phyloP scores from a whole-genome alignment of 306 rosid species.

The Pterocarpus santalinus region DNA sequence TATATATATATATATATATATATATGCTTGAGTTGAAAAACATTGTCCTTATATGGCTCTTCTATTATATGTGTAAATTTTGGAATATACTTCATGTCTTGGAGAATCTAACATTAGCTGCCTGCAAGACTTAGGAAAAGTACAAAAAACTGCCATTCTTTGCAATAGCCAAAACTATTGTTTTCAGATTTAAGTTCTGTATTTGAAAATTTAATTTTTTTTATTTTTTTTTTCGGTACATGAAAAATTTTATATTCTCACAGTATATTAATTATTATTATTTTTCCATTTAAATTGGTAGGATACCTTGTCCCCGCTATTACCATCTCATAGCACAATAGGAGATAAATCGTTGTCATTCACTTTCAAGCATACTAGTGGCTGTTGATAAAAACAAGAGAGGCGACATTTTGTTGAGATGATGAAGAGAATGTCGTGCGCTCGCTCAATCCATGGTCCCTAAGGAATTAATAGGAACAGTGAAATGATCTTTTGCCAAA shows the following conservation, averaged over 20 bases:
- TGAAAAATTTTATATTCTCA: neutral
- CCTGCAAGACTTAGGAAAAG: conserved; percentile 38
- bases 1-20: neutral
- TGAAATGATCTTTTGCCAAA: conserved; percentile 20
- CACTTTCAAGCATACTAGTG: conserved; percentile 53
- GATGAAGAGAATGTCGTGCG: conserved; percentile 39
- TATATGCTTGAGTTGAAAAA: conserved; percentile 41
- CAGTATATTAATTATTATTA: neutral
- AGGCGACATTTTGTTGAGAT: conserved; percentile 33
- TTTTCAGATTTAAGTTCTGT: conserved; percentile 20
- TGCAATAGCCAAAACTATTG: conserved; percentile 43
- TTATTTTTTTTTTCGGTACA: too few species aligned
- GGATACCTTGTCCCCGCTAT: conserved; percentile 39
- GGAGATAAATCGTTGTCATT: conserved; percentile 52
- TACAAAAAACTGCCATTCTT: conserved; percentile 47
- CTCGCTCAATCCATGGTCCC: conserved; percentile 13
- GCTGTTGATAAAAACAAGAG: conserved; percentile 55
- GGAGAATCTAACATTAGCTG: conserved; percentile 44
- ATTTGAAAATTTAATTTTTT: neutral
- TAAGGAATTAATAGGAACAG: neutral
- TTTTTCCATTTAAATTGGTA: neutral
- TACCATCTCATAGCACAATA: conserved; percentile 19
- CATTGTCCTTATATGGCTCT: conserved; percentile 44
- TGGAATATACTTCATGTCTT: conserved; percentile 39
- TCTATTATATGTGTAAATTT: conserved; percentile 7